Conservation (phyloP, 2,329 filamentous ascomycete genomes). For the Fusarium hostae region DNA sequence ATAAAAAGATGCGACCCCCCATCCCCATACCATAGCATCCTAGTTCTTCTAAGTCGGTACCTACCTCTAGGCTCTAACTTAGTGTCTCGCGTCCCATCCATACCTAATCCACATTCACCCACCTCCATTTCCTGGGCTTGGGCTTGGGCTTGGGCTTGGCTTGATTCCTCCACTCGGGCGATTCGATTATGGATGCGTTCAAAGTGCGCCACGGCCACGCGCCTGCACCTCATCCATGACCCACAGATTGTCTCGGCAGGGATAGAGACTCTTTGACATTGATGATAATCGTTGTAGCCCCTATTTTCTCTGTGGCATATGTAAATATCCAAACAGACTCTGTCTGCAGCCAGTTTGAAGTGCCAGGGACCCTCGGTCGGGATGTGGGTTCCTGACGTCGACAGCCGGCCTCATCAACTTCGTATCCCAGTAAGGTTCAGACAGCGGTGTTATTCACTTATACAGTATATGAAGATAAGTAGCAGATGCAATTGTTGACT, state of each 20-base stretch:
- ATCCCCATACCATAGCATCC: constrained; percentile 2
- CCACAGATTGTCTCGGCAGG: constrained; percentile 11
- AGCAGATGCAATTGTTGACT: neutral
- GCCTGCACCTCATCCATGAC: constrained; percentile 10
- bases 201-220: constrained; percentile 35
- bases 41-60: neutral
- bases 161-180: constrained; percentile 21
- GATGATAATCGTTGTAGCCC: constrained; percentile 20
- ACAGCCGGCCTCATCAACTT: neutral
- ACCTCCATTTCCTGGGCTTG: constrained; percentile 1
- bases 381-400: constrained; percentile 5
- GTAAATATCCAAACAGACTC: neutral
- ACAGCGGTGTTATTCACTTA: neutral
- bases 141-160: neutral
- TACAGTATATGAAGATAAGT: neutral
- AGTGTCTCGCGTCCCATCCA: neutral
- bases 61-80: constrained; percentile 4
- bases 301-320: neutral
- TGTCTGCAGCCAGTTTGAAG: neutral
- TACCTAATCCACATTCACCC: neutral
- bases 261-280: neutral
- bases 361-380: neutral
- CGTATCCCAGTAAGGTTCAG: neutral
- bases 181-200: constrained; percentile 28
- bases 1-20: constrained; percentile 28